These are phyloP conservation scores for Pleurotus giganteus DNA, from an alignment of 768 basidiomycete genomes.

Conservation along the genomic window DNA sequence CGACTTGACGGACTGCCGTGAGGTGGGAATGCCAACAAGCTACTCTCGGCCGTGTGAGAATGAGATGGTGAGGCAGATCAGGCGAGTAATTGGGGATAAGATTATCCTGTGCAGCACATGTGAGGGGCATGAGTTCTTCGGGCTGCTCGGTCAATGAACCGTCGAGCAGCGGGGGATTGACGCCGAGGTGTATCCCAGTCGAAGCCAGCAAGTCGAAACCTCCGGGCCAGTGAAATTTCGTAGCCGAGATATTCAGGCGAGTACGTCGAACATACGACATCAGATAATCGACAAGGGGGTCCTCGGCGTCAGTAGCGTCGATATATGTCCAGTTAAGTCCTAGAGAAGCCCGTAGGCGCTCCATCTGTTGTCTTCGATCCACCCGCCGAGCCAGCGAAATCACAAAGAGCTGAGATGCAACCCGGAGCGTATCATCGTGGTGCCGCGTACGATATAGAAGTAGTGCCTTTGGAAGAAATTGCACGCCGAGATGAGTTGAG, in stretches of 20 bases:
- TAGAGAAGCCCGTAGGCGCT: slow-evolving; percentile 43
- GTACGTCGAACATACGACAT: slow-evolving; percentile 37
- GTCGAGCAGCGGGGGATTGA: neutral
- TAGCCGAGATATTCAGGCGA: slow-evolving; percentile 20
- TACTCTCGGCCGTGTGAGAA: slow-evolving; percentile 57
- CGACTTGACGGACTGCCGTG: slow-evolving; percentile 45
- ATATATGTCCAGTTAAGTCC: slow-evolving; percentile 52
- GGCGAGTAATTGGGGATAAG: slow-evolving; percentile 31
- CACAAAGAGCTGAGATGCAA: slow-evolving; percentile 48
- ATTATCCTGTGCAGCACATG: slow-evolving; percentile 43
- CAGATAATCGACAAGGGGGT: slow-evolving; percentile 38
- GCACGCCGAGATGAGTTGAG: neutral
- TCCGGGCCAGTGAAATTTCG: slow-evolving; percentile 37
- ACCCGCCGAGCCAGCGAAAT: slow-evolving; percentile 55
- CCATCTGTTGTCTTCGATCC: slow-evolving; percentile 61
- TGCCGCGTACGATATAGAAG: neutral
- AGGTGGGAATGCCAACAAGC: slow-evolving; percentile 77
- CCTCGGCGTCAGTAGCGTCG: slow-evolving; percentile 42
- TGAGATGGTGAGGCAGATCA: slow-evolving; percentile 39
- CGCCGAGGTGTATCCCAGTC: slow-evolving; percentile 6
- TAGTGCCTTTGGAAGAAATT: neutral
- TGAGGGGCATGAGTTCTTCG: slow-evolving; percentile 24
- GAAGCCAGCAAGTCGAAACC: slow-evolving; percentile 27
- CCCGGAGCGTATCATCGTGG: slow-evolving; percentile 27
- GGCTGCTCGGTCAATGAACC: neutral